Conservation (phyloP, 2,329 filamentous ascomycete genomes). For the Aspergillus vadensis region DNA sequence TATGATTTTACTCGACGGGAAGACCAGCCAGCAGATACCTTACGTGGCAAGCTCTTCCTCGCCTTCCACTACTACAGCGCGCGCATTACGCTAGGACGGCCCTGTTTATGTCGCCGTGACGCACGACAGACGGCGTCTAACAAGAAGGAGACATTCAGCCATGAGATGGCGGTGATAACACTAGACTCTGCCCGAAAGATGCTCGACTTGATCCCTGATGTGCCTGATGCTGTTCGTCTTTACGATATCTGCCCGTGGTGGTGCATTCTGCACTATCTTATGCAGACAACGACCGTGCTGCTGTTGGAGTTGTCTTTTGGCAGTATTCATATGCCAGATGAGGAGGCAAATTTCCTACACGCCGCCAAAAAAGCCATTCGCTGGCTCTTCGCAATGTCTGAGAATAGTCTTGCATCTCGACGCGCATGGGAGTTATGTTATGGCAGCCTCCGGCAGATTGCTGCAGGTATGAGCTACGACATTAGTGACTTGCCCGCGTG, state of each 20-base stretch:
- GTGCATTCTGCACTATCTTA: slow-evolving; percentile 48
- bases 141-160: slow-evolving; percentile 38
- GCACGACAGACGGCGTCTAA: slow-evolving; percentile 29
- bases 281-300: slow-evolving; percentile 48
- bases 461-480: slow-evolving; percentile 39
- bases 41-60: slow-evolving; percentile 44
- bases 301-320: slow-evolving; percentile 51
- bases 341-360: slow-evolving; percentile 39
- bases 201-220: slow-evolving; percentile 46
- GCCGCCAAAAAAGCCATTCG: slow-evolving; percentile 45
- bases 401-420: slow-evolving; percentile 41
- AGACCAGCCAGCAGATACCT: slow-evolving; percentile 32
- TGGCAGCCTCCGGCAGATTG: slow-evolving; percentile 36
- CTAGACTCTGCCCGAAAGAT: slow-evolving; percentile 43
- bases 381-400: slow-evolving; percentile 47
- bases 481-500: slow-evolving; percentile 36
- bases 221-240: slow-evolving; percentile 43
- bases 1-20: slow-evolving; percentile 42
- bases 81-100: slow-evolving; percentile 47
- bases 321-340: slow-evolving; percentile 46
- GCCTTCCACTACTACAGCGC: slow-evolving; percentile 50
- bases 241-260: slow-evolving; percentile 48
- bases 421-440: slow-evolving; percentile 49
- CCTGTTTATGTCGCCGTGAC: slow-evolving; percentile 50
- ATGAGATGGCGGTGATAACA: slow-evolving; percentile 41